Evolutionary conservation across 2,329 filamentous ascomycete genomes (phyloP), one percentile per base, ranked within the genome.

Genomic region (Trichothecium sympodiale): DNA sequence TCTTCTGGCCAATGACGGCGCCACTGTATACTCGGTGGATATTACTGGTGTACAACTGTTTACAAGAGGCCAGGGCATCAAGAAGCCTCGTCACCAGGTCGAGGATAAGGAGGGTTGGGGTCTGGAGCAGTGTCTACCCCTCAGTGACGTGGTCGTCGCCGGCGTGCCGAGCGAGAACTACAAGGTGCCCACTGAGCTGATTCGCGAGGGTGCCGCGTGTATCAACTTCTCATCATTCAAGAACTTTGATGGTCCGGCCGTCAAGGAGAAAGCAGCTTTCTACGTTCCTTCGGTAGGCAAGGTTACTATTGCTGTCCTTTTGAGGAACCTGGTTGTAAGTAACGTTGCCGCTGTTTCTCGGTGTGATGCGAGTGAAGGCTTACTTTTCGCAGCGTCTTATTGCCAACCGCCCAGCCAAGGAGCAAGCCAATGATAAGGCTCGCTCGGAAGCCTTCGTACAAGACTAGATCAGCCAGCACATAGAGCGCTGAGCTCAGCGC

Each of bases 251-350:
- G 71, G 71, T 1, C 78, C 82, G 0, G 83, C 83, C 33, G 78
- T 96, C 46, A 96, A 94, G 64, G 83, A 95, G 57, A 94, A 88
- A 65, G 91, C 91, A 2, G 87, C 86, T 5, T 94, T 98, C 50
- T 98, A 95, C 50, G 88, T 96, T 14, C 91, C 91, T 2, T 91
- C 89, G 0, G 93, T 95, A 46, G 91, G 91, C 48, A 98, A 96
- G 66, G 89, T 96, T 33, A 98, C 91, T 0, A 96, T 96, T 55
- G 84, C 89, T 13, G 80, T 95, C 25, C 63, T 98, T 39, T 65
- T 96, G 51, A 71, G 91, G 38, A 98, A 98, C 54, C 62, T 96
- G 26, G 70, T 96, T 53, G 84, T 91, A 63, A 62, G 80, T 72
- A 20, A 8, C 10, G 17, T 31, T 8, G 13, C 26, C n/a, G 15